Base-by-base conservation (phyloP, 768 basidiomycete genomes). In the Agrocybe pediades region DNA sequence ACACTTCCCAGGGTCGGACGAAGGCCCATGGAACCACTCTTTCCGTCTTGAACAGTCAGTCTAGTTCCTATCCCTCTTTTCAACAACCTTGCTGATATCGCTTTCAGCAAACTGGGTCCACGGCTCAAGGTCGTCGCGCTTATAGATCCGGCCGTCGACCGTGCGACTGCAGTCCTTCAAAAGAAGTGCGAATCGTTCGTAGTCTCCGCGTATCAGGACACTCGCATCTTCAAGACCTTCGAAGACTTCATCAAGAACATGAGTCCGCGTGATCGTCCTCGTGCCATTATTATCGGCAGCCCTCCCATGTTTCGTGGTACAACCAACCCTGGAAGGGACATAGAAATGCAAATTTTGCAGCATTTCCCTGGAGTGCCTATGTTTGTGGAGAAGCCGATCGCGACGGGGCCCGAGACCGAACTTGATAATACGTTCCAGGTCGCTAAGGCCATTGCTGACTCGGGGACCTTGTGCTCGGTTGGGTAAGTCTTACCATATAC, bases 51-150 rank as follows among this genome's bases (percentile, higher is more conserved):
- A 93, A 76, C 88, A 91, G 92, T 92, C 61, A 62, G 85, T 50
- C 41, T 49, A 44, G 21, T 56, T 68, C 36, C 62, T 21, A 26
- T 41, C 46, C 46, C 41, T 49, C 51, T 29, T 26, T 49, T 44
- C 44, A 42, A 21, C 49, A 42, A 41, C 25, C 17, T 24, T 19
- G 16, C 24, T 30, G 16, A 44, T 45, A 6, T 36, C 3, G 13
- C 11, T n/a, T 13, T 13, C 61, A 92, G 93, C 72, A 95, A 98
- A 78, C 88, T 98, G 55, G 96, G 96, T 43, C 87, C 86, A 19
- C 92, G 96, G 59, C 90, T 98, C 71, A 98, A 96, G 70, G 92
- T 99, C 52, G 85, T 95, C 57, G 96, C 93, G 21, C 78, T 99
- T 53, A 87, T 99, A 65, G 96, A 99, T 70, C 96, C 96, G 17